Conservation (phyloP, 345 rosid species). For the Turnera subulata region DNA sequence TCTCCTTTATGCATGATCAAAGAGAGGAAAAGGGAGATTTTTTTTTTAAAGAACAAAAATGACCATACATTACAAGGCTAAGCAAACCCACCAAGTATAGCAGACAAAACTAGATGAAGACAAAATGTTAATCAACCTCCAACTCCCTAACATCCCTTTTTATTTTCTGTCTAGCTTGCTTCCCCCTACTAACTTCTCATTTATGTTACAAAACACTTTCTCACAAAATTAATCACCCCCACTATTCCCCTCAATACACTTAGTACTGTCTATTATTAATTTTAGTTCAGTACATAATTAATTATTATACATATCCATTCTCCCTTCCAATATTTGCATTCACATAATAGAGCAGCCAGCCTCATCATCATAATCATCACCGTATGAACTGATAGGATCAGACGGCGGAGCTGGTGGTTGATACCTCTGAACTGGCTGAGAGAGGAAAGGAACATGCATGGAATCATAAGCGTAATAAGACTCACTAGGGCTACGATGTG, state of each 20-base stretch:
- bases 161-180: not conserved
- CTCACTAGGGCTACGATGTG: slow-evolving; percentile 32
- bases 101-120: slow-evolving; percentile 10
- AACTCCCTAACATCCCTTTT: not conserved
- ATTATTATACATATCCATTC: not conserved
- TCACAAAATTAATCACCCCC: slow-evolving; percentile 12
- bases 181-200: not conserved
- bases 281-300: not conserved
- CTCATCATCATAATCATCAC: slow-evolving; percentile 17
- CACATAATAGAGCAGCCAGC: slow-evolving; percentile 53
- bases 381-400: slow-evolving; percentile 18
- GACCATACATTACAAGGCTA: not conserved
- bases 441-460: slow-evolving; percentile 18
- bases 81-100: not conserved
- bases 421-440: slow-evolving; percentile 13
- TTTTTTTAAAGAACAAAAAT: not conserved
- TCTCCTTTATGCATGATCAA: no score
- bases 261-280: not conserved
- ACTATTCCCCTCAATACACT: no score
- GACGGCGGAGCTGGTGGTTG: slow-evolving; percentile 30
- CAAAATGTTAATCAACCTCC: slow-evolving; percentile 9
- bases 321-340: not conserved
- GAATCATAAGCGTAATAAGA: slow-evolving; percentile 25
- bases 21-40: not conserved
- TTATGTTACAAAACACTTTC: not conserved